Evolutionary conservation across 2,329 filamentous ascomycete genomes (phyloP), one percentile per base, ranked within the genome.

Genomic region (Phaeophleospora eucalypticola): DNA sequence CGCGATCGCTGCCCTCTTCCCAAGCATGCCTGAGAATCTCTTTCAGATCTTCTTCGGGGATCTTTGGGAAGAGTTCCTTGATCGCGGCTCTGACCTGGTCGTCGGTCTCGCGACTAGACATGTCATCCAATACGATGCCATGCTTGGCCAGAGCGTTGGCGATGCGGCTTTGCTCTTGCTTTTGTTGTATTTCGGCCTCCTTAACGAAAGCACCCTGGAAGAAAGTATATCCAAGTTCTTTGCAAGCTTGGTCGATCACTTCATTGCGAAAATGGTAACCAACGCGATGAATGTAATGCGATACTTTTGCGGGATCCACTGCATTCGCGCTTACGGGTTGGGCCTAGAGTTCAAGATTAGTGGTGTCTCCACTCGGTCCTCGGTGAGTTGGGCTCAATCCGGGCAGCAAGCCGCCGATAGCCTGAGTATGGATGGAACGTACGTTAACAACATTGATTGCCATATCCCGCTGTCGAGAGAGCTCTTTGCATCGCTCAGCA

Each of bases 181-280:
- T 50, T 15, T 52, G 42, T 12, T 32, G 21, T 20, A 61, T 45
- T 8, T 65, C 62, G 36, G 52, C 43, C 41, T 55, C 54, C 35
- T 59, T 63, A 27, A 63, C 43, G 36, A 62, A 62, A 18, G 54
- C 45, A 15, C 48, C 49, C 16, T 56, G 39, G 45, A 58, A 64
- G 70, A 66, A 51, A 43, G 64, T 64, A 71, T 69, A 58, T 68
- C 70, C 65, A 61, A 81, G 61, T 68, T 77, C 59, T 61, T 70
- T 62, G 65, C 79, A 82, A 29, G 78, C 78, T 48, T 76, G 68
- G 36, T 76, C 73, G 33, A 84, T 77, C 47, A 83, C 72, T n/a
- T 74, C 68, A 48, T 75, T 75, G 4, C 79, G 78, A 51, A 84
- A 83, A 59, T 83, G 80, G 60, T 81, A 79, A 14, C 81, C 81